These are phyloP conservation scores for Pythium coloratum DNA, from an alignment of 352 stramenopile species.

Conservation along the genomic window DNA sequence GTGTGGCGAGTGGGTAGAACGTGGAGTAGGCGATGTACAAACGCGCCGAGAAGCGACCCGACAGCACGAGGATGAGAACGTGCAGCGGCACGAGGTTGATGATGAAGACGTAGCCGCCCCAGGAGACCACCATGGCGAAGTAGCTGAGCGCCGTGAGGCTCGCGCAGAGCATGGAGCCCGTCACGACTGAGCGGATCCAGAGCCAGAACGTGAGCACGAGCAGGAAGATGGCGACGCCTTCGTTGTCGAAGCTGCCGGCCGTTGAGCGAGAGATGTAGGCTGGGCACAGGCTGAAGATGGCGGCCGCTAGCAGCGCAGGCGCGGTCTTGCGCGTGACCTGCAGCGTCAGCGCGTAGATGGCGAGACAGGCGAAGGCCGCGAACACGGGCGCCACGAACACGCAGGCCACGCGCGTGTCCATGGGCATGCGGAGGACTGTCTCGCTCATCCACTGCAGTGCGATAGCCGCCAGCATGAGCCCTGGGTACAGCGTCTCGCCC, in stretches of 20 bases:
- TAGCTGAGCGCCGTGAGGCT: conserved; percentile 86
- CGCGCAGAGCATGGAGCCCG: conserved; percentile 75
- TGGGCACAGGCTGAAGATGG: conserved; percentile 95
- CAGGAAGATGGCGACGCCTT: conserved; percentile 97
- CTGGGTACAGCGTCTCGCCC: conserved; percentile 92
- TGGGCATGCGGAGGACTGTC: conserved; percentile 47
- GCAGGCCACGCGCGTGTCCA: conserved; percentile 86
- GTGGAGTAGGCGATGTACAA: conserved; percentile 97
- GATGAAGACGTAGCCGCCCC: conserved; percentile 99
- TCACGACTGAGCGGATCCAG: conserved; percentile 89
- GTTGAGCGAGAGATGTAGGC: conserved; percentile 97
- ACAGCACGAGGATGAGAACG: conserved; percentile 89
- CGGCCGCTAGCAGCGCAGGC: conserved; percentile 86
- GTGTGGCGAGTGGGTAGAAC: conserved; percentile 96
- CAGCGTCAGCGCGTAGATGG: conserved; percentile 87
- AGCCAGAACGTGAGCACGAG: conserved; percentile 97
- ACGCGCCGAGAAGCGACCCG: conserved; percentile 88
- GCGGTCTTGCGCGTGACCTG: conserved; percentile 66
- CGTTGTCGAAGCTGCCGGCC: conserved; percentile 98
- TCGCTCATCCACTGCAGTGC: conserved; percentile 78
- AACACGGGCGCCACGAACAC: conserved; percentile 91
- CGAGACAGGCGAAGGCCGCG: conserved; percentile 78
- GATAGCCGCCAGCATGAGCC: conserved; percentile 87
- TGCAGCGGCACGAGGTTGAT: conserved; percentile 99
- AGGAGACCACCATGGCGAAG: conserved; percentile 96